A percentile compares a stretch with the other conserved stretches of the same genome.
phyloP scores from a whole-genome alignment of 768 basidiomycete species.

The Boletus rex-veris region DNA sequence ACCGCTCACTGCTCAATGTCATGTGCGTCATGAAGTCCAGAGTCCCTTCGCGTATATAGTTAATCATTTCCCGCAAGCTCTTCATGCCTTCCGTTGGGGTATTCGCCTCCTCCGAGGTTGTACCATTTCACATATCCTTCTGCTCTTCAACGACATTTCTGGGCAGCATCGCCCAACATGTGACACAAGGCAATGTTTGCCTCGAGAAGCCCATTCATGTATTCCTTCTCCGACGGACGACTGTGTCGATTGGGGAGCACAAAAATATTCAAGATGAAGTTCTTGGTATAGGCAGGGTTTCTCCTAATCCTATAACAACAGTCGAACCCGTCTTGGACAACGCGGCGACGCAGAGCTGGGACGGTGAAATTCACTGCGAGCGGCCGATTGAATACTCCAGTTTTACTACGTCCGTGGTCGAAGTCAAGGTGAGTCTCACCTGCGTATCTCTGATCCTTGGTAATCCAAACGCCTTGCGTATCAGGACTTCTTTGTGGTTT shows the following conservation, averaged over 20 bases:
- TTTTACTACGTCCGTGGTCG: conserved; percentile 47
- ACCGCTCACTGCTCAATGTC: conserved; percentile 25
- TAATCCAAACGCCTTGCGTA: conserved; percentile 1
- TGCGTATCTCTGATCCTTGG: neutral
- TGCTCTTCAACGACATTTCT: conserved; percentile 43
- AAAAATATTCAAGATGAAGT: conserved; percentile 24
- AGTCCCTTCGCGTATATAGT: neutral
- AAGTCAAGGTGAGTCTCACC: conserved; percentile 44
- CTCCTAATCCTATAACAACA: conserved; percentile 38
- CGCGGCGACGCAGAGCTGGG: conserved; percentile 53
- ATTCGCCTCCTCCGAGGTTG: conserved; percentile 51
- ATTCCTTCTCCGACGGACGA: conserved; percentile 52
- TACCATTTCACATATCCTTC: conserved; percentile 67
- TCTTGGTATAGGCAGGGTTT: conserved; percentile 48
- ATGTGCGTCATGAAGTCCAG: conserved; percentile 20
- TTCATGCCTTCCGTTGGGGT: conserved; percentile 60
- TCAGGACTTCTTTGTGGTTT: conserved; percentile 60
- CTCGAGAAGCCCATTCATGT: conserved; percentile 41
- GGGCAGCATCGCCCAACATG: conserved; percentile 6
- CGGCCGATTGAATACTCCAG: conserved; percentile 41
- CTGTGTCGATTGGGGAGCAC: conserved; percentile 32
- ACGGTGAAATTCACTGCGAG: conserved; percentile 48
- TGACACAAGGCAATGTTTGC: conserved; percentile 6
- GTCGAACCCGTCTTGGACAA: conserved; percentile 22
- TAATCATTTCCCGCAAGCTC: conserved; percentile 37